Evolutionary conservation across 2,329 filamentous ascomycete species (phyloP), one percentile per base, ranked within the genome.

Genomic region (Pseudocercospora cruenta): DNA sequence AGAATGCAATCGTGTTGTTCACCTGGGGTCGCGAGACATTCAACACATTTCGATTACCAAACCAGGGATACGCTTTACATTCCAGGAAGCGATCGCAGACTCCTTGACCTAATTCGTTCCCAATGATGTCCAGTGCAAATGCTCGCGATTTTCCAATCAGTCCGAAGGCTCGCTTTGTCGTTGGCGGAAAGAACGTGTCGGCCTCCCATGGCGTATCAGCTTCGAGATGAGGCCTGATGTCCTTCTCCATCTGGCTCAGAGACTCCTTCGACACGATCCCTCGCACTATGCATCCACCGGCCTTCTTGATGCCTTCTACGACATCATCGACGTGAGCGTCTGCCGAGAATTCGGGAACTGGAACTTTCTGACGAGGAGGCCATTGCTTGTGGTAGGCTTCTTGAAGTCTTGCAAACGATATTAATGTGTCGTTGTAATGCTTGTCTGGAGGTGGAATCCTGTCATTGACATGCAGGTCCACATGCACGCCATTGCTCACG

Each of bases 101-200:
- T 2, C 26, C 63, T 24, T 58, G 39, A 26, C 57, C 65, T 22
- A 67, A 63, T 26, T 62, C 53, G 24, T 67, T 63, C 3, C 66
- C 66, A 26, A 67, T 57, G 33, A 67, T 65, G 28, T 49, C 57
- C 24, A 55, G 26, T 10, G 63, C 66, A 21, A 64, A 67, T 21
- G 60, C 59, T 21, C 58, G 54, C 19, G 60, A 64, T 22, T 63
- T 63, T 51, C 59, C 62, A 12, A 67, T 67, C 31, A 67, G 26
- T 5, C 65, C 58, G 28, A 58, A 67, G 4, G 65, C 65, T 1
- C 65, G 65, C 43, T 62, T 63, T 8, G 65, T 67, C 1, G 57
- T 54, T 66, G 65, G 65, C 22, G 65, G 65, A 28, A 67, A 67
- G 45, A 74, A 65, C 1, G 59, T 53, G 24, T 61, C 59, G 16